Base-by-base conservation (phyloP, 2,329 filamentous ascomycete genomes). In the Botrytis tulipae region DNA sequence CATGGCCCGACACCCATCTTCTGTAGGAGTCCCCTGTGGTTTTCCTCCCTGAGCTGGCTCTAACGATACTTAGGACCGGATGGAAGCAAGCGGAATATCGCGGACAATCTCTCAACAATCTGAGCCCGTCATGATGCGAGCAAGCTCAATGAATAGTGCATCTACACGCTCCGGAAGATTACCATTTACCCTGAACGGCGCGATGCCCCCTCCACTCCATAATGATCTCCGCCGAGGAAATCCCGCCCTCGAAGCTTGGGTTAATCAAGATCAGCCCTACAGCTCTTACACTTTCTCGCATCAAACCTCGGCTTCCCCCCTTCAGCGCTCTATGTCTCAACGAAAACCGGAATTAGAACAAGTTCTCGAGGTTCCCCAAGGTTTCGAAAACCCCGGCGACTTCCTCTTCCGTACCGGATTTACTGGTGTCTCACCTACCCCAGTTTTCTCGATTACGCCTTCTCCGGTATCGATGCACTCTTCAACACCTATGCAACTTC, bases 61-160 rank as follows among this genome's bases (percentile, higher is more conserved):
- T 78, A 79, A 79, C 75, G 37, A 71, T 70, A 74, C 70, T 40
- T 76, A 80, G 79, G 79, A 79, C 61, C 76, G 78, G 61, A 77
- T 73, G 16, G 76, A 78, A 67, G 68, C 74, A n/a, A 73, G 76
- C 25, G 48, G 66, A n/a, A 74, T 71, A 57, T 70, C 72, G 62
- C 73, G 79, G 73, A 75, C 77, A 25, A 74, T 79, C 20, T 81
- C 80, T 10, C 79, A 80, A 73, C 77, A 75, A 44, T 79, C 80
- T 6, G 77, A 78, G 69, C 75, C 78, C 32, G 71, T 75, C 3
- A 81, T 81, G 80, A 74, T 77, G 60, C 77, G 80, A 54, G 76
- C 73, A 5, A 78, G 75, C 46, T 80, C 79, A 29, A 78, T 74
- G 74, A 78, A 78, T 32, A 76, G 76, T 42, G 74, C 77, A 10